These are phyloP conservation scores for Verticillium tricorpus DNA, from an alignment of 2,329 filamentous ascomycete species.

Conservation along the genomic window DNA sequence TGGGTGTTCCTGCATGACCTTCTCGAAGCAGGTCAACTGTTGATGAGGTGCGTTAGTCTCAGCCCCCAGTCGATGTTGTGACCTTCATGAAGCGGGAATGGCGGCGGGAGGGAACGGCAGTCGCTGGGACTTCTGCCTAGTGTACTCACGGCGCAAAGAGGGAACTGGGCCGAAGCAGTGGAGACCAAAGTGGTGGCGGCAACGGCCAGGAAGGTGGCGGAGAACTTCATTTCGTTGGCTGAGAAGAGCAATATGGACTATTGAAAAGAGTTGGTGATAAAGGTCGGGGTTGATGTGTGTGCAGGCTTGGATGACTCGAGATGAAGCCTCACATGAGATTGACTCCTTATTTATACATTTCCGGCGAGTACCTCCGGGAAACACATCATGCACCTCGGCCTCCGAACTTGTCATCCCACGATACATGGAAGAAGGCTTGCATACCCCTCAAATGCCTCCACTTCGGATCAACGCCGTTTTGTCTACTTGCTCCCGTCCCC, in stretches of 20 bases:
- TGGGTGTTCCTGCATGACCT: slow-evolving; percentile 20
- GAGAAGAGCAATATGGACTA: background rate
- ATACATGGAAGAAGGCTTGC: background rate
- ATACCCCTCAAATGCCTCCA: background rate
- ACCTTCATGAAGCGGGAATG: background rate
- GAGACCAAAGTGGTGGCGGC: background rate
- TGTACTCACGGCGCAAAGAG: background rate
- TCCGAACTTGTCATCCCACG: background rate
- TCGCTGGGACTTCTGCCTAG: background rate
- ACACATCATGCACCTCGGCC: background rate
- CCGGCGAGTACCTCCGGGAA: background rate
- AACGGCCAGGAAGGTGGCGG: background rate
- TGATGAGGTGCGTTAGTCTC: background rate
- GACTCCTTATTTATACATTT: background rate
- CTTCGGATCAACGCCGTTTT: background rate
- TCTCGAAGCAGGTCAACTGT: slow-evolving; percentile 18
- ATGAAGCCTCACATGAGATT: background rate
- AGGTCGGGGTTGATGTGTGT: background rate
- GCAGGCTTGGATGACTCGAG: background rate
- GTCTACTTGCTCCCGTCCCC: background rate
- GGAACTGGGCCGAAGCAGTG: background rate
- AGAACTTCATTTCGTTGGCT: background rate
- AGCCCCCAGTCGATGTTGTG: background rate
- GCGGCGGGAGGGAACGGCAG: background rate
- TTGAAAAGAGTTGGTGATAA: background rate